Evolutionary conservation across 306 rosid genomes (phyloP).

Genomic region (Dalbergia oliveri): DNA sequence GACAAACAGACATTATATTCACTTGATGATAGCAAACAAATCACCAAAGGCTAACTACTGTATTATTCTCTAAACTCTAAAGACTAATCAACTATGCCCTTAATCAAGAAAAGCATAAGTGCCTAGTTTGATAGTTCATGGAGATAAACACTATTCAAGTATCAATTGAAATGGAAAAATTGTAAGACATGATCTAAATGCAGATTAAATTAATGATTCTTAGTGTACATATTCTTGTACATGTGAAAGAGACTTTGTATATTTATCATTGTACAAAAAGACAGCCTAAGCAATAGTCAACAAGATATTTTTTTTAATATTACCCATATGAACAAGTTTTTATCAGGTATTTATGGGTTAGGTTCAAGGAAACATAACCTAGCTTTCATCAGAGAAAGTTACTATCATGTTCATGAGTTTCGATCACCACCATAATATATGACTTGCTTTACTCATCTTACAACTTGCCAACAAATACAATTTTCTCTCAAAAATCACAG

Average conservation of each 20-base stretch:
- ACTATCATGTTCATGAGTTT: neutral
- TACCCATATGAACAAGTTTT: neutral
- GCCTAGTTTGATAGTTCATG: conserved; percentile 3
- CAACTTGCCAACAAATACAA: neutral
- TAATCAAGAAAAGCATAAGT: conserved; percentile 18
- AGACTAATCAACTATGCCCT: neutral
- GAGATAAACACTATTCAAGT: neutral
- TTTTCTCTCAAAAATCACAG: neutral
- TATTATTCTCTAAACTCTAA: neutral
- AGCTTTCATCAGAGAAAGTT: neutral
- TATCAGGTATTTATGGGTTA: neutral
- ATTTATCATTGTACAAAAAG: too few species aligned
- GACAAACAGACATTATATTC: neutral
- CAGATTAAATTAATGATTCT: conserved; percentile 1
- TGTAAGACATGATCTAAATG: neutral
- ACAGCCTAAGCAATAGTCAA: neutral
- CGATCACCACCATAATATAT: conserved; percentile 5
- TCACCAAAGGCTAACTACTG: neutral
- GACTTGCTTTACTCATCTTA: neutral
- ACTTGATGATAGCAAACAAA: neutral
- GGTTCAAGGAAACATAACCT: neutral
- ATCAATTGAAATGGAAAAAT: neutral
- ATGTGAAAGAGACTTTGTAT: neutral
- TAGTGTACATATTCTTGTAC: neutral
- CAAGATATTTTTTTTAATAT: too few species aligned